These are phyloP conservation scores for Ganoderma multipileum DNA, from an alignment of 1,284 basidiomycete genomes.

Conservation along the genomic window DNA sequence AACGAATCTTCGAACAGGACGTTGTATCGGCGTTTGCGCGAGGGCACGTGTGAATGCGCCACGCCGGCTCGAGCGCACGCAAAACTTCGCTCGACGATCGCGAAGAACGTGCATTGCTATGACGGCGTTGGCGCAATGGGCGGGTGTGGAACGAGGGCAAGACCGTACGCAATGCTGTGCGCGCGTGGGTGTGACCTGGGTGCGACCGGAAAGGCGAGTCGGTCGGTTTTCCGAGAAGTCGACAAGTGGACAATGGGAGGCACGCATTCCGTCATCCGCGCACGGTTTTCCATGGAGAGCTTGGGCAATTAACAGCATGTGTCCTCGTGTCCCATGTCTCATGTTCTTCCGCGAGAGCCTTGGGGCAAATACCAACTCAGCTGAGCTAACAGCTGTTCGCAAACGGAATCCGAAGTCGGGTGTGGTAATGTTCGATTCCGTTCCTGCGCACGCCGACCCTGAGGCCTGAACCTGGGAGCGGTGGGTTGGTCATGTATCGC, in stretches of 20 bases:
- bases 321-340: not conserved
- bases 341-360: not conserved
- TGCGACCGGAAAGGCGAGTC: not conserved
- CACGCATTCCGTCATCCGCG: constrained; percentile 1
- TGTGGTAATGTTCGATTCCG: not conserved
- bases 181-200: not conserved
- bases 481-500: not conserved
- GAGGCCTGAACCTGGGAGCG: not conserved
- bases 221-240: constrained; percentile 2
- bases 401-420: not conserved
- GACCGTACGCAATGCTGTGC: constrained; percentile 8
- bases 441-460: not conserved
- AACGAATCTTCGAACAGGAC: not conserved
- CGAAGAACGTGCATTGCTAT: constrained; percentile 3
- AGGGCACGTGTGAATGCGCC: not conserved
- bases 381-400: not conserved
- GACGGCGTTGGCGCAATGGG: constrained; percentile 4
- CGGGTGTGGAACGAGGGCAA: not conserved
- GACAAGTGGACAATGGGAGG: not conserved
- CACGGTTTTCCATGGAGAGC: not conserved
- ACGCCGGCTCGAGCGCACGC: not conserved
- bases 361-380: not conserved
- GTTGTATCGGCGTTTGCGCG: not conserved
- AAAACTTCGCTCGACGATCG: constrained; percentile 2
- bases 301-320: not conserved